Percentiles rank a stretch among this genome's conserved stretches.
Evolutionary conservation across 345 rosid genomes (phyloP).

Genomic region (Boechera stricta): DNA sequence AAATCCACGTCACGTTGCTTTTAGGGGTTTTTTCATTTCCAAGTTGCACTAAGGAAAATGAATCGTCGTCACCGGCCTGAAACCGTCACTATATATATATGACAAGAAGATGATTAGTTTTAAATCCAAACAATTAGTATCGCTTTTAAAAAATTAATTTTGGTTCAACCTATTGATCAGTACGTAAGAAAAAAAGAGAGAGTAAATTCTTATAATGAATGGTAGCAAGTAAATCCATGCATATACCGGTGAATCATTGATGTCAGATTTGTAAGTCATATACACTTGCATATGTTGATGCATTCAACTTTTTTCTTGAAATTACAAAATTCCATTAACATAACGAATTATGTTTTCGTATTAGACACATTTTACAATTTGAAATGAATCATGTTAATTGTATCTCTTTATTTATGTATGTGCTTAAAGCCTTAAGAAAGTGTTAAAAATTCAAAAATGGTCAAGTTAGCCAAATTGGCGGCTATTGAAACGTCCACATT

Average conservation of each 20-base stretch:
- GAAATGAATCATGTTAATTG: not conserved
- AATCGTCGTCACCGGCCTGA: slow-evolving; percentile 13
- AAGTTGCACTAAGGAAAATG: slow-evolving; percentile 17
- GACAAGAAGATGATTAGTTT: not conserved
- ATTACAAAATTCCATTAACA: not conserved
- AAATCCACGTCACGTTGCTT: slow-evolving; percentile 30
- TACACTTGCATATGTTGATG: not conserved
- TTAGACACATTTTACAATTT: not conserved
- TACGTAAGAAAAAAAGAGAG: too few relatives aligned
- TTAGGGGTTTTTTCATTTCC: not conserved
- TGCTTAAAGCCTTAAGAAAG: not conserved
- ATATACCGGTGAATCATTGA: not conserved
- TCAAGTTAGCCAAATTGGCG: slow-evolving; percentile 40
- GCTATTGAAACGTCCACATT: slow-evolving; percentile 28
- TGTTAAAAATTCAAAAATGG: slow-evolving; percentile 21
- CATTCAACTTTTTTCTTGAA: not conserved
- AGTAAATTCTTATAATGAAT: not conserved
- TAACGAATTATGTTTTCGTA: not conserved
- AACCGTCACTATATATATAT: not conserved
- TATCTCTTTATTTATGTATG: not conserved
- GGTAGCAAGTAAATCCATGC: not conserved
- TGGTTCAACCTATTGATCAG: not conserved
- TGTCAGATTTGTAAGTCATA: not conserved
- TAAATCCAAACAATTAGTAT: not conserved
- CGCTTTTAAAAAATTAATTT: not conserved